Conservation (phyloP, 768 basidiomycete species). For the Kondoa malvinella region DNA sequence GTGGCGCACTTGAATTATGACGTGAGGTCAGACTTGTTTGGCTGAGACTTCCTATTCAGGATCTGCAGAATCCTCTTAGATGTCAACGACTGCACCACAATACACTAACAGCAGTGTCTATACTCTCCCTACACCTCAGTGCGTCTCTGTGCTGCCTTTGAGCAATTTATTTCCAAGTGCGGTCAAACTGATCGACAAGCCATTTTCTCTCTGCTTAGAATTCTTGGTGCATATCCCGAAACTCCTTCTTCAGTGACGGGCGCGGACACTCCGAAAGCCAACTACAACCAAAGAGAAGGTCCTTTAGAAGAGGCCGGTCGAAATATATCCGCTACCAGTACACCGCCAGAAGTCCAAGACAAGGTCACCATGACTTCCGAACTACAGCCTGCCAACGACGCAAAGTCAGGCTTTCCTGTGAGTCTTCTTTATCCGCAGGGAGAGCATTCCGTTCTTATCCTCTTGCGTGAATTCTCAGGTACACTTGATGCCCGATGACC, state of each 20-base stretch:
- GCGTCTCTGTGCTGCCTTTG: background rate
- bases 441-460: no score
- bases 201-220: background rate
- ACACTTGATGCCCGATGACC: background rate
- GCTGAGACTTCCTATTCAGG: no score
- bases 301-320: background rate
- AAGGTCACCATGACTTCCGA: no score
- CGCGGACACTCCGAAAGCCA: background rate
- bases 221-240: background rate
- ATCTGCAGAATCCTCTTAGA: no score
- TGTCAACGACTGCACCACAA: no score
- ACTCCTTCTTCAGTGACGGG: background rate
- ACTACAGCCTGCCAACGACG: no score
- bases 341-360: no score
- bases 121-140: background rate
- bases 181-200: background rate
- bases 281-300: background rate
- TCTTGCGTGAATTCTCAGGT: background rate
- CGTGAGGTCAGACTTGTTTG: no score
- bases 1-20: no score
- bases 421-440: no score
- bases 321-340: no score
- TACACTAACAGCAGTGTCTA: background rate
- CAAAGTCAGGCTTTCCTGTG: no score
- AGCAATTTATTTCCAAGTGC: background rate